phyloP scores from a whole-genome alignment of 164 flowering plant genomes.

The Magnolia kwangsiensis region DNA sequence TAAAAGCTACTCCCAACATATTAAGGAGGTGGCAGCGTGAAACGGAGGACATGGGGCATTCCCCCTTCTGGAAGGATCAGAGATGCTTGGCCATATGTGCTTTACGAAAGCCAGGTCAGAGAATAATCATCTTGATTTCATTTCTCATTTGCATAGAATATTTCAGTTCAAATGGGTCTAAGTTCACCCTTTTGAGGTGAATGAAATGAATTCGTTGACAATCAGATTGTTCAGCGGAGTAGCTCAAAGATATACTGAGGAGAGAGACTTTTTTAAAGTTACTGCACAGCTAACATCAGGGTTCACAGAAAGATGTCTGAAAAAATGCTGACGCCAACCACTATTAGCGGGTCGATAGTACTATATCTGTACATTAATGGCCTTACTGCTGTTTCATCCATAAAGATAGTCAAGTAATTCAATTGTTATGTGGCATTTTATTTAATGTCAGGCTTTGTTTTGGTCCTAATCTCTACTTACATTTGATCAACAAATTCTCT shows the following conservation, averaged over 20 bases:
- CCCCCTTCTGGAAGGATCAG: conserved; percentile 10
- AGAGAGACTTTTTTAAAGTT: background rate
- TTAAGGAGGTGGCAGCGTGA: conserved; percentile 66
- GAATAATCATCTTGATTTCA: background rate
- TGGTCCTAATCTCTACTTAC: background rate
- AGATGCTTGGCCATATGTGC: conserved; percentile 1
- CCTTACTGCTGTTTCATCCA: conserved; percentile 3
- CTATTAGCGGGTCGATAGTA: background rate
- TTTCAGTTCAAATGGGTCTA: background rate
- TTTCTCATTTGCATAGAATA: background rate
- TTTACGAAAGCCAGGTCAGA: conserved; percentile 24
- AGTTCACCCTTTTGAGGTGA: background rate
- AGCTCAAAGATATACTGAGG: conserved; percentile 8
- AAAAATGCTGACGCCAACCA: background rate
- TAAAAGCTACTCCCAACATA: conserved; percentile 75
- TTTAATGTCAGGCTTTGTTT: background rate
- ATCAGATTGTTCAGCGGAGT: conserved; percentile 11
- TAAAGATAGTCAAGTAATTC: background rate
- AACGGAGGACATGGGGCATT: background rate
- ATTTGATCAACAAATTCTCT: too few relatives aligned
- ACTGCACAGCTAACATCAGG: conserved; percentile 11
- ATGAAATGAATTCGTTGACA: conserved; percentile 5
- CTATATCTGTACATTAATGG: conserved; percentile 9
- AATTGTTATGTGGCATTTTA: background rate
- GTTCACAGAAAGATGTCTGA: conserved; percentile 4